Evolutionary conservation across 169 alveolate species (phyloP).

Genomic region (Theileria luwenshuni): DNA sequence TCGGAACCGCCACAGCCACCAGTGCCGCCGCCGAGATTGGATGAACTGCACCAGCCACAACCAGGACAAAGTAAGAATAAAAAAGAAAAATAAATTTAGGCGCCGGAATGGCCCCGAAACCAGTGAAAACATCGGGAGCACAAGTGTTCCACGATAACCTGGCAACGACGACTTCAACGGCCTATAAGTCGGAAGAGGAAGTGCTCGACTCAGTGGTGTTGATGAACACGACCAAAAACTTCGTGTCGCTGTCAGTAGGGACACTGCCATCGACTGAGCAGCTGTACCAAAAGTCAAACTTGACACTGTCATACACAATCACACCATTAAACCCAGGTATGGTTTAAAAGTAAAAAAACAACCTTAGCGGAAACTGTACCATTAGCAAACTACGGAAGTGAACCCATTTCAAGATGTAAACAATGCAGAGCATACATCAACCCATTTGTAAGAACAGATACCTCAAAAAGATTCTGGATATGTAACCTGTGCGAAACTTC

Average conservation of each 20-base stretch:
- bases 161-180: constrained; percentile 23
- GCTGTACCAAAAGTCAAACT: constrained; percentile 78
- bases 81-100: neutral
- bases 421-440: constrained; percentile 93
- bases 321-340: constrained; percentile 79
- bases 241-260: constrained; percentile 47
- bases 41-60: constrained; percentile 19
- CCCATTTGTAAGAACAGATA: constrained; percentile 93
- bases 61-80: constrained; percentile 4
- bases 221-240: constrained; percentile 62
- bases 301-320: constrained; percentile 80
- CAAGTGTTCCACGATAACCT: constrained; percentile 66
- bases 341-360: neutral
- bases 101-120: constrained; percentile 5
- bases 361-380: constrained; percentile 87
- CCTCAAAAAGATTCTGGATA: constrained; percentile 93
- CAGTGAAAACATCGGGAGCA: constrained; percentile 31
- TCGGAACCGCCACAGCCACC: constrained; percentile 24
- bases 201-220: constrained; percentile 36
- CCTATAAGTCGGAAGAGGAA: constrained; percentile 21
- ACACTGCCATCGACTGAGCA: constrained; percentile 73
- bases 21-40: constrained; percentile 27
- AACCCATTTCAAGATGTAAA: constrained; percentile 88
- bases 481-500: constrained; percentile 95
- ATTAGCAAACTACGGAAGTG: constrained; percentile 83